Percentiles rank a stretch among this genome's conserved stretches.
These are phyloP conservation scores for Leccinum barrowsii DNA, from an alignment of 768 basidiomycete genomes.

Conservation along the genomic window DNA sequence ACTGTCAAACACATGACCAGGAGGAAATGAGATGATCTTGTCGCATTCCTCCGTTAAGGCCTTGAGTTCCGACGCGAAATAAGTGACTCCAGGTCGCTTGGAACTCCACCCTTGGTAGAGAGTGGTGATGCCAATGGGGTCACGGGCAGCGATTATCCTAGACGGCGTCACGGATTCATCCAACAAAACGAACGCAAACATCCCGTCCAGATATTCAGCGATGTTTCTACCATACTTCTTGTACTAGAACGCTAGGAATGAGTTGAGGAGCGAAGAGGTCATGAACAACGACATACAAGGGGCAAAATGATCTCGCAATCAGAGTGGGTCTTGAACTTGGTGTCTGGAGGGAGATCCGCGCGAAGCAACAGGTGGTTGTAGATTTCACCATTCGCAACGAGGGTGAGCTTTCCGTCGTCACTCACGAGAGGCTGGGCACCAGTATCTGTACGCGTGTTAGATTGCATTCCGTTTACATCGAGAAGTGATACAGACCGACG, in stretches of 20 bases:
- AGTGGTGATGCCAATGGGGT: conserved; percentile 97
- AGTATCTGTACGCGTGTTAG: conserved; percentile 58
- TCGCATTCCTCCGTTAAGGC: conserved; percentile 83
- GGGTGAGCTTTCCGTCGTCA: conserved; percentile 76
- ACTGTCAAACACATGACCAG: conserved; percentile 95
- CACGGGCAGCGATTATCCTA: conserved; percentile 91
- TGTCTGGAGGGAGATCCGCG: conserved; percentile 54
- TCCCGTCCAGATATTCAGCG: conserved; percentile 85
- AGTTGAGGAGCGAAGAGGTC: background rate
- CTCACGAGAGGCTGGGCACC: conserved; percentile 94
- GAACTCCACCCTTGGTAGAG: conserved; percentile 96
- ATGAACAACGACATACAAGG: conserved; percentile 50
- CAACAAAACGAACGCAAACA: conserved; percentile 97
- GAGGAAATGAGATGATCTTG: conserved; percentile 92
- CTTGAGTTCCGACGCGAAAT: conserved; percentile 96
- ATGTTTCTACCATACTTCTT: conserved; percentile 72
- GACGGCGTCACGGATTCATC: conserved; percentile 90
- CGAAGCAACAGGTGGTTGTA: conserved; percentile 93
- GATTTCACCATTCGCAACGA: conserved; percentile 98
- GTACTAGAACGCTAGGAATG: conserved; percentile 54
- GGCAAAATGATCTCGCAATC: conserved; percentile 98
- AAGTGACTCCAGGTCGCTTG: conserved; percentile 73
- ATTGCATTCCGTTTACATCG: background rate
- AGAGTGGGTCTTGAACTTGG: conserved; percentile 93
- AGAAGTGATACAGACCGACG: conserved; percentile 62